Evolutionary conservation across 805 yeast genomes (phyloP), one percentile per base, ranked within the genome.

Genomic region (Suhomyces kilbournensis): DNA sequence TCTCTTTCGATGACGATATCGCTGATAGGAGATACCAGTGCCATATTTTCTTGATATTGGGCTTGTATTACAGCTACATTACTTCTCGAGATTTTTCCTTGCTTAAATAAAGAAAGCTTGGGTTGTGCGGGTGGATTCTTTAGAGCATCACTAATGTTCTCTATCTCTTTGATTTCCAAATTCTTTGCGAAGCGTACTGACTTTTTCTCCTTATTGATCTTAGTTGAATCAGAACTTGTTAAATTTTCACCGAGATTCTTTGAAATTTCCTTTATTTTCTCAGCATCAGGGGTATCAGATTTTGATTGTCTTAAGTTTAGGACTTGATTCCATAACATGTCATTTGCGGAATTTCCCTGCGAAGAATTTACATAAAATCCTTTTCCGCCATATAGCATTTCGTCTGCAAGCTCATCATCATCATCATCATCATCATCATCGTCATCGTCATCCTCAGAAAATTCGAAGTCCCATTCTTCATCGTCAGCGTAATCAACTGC

Each of bases 141-240:
- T 54, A 81, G 60, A 35, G 75, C 75, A 28, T 75, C 76, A 61
- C 85, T 81, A 2, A 83, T 71, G 56, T 82, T 80, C 47, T 81
- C 86, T 46, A 86, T 75, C 52, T 82, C 83, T 55, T 83, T 84
- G 9, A 86, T 78, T 44, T 83, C 80, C 30, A 83, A 70, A 2
- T 69, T 69, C 1, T 74, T 73, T 0, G 84, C 74, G 67, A 85
- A 86, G 15, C 76, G 65, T 8, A 86, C 90, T 2, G 79, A 67
- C 58, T 82, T 83, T 38, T 48, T 47, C 3, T 25, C 43, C 3
- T 28, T 39, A 42, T 43, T 12, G 14, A 35, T 20, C 19, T 45
- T 34, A n/a, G 20, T 28, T 8, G 17, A 30, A 3, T 42, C 12
- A 22, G 12, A 12, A 20, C 17, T 42, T 23, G n/a, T 23, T 42